These are phyloP conservation scores for Pyracantha coccinea DNA, from an alignment of 331 rosid genomes.

Conservation along the genomic window DNA sequence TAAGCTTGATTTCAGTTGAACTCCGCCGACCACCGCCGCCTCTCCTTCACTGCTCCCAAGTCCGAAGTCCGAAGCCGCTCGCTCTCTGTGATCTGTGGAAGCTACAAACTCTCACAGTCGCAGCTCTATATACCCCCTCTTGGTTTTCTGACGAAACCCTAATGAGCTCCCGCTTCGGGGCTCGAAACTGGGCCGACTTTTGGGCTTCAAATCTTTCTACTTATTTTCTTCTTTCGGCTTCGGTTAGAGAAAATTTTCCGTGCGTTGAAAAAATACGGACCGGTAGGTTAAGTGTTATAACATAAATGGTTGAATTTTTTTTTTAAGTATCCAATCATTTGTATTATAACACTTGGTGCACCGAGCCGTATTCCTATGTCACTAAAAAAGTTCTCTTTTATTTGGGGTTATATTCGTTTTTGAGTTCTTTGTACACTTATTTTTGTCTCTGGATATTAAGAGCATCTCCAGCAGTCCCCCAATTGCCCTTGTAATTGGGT, in stretches of 20 bases:
- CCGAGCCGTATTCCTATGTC: accelerated
- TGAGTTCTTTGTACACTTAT: too few species aligned
- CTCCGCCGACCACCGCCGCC: background rate
- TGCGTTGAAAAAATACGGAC: too few species aligned
- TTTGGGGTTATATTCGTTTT: too few species aligned
- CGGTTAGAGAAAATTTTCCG: too few species aligned
- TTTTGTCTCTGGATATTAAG: too few species aligned
- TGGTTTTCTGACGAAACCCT: background rate
- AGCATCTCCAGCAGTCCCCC: too few species aligned
- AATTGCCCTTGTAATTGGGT: too few species aligned
- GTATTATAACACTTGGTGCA: accelerated
- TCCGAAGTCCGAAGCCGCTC: slow-evolving; percentile 2
- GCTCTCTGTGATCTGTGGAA: background rate
- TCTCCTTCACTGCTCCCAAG: background rate
- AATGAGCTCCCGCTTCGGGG: background rate
- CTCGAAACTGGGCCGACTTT: background rate
- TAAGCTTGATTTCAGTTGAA: background rate
- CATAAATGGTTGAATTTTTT: too few species aligned
- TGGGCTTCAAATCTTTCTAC: background rate
- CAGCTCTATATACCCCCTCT: background rate
- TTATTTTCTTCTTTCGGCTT: background rate
- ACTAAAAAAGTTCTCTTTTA: too few species aligned
- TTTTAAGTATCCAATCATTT: too few species aligned
- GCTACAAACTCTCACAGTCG: background rate
- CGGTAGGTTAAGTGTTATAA: too few species aligned